Percentiles rank a stretch among this genome's conserved stretches.
phyloP scores from a whole-genome alignment of 331 rosid genomes.

The Phaseolus coccineus region DNA sequence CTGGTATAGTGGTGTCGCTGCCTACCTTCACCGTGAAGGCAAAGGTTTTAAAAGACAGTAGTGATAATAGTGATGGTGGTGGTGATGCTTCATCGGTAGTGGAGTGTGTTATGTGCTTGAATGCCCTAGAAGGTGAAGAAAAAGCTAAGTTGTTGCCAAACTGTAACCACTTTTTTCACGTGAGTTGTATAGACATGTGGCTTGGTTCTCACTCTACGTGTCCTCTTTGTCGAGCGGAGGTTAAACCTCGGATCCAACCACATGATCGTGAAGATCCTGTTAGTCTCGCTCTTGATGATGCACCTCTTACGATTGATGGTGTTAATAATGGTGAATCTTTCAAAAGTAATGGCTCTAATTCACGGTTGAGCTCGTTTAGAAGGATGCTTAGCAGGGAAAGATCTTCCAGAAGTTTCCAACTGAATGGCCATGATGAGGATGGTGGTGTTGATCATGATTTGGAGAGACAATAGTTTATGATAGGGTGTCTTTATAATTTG shows the following conservation, averaged over 20 bases:
- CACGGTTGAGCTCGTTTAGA: constrained; percentile 59
- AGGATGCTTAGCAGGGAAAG: constrained; percentile 66
- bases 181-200: constrained; percentile 52
- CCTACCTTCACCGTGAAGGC: constrained; percentile 35
- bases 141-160: constrained; percentile 46
- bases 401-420: constrained; percentile 54
- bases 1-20: not conserved
- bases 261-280: constrained; percentile 58
- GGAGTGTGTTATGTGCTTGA: constrained; percentile 66
- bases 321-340: not conserved
- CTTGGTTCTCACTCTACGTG: constrained; percentile 43
- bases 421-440: constrained; percentile 20
- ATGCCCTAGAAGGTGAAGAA: constrained; percentile 36
- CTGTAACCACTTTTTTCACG: constrained; percentile 51
- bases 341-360: constrained; percentile 33
- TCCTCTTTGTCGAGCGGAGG: constrained; percentile 53
- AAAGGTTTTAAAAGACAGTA: not conserved
- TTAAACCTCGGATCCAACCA: constrained; percentile 46
- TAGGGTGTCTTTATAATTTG: not conserved
- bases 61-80: too few species aligned
- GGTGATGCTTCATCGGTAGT: not conserved
- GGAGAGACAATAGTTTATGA: constrained; percentile 57
- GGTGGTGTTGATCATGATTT: constrained; percentile 54
- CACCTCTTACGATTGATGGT: too few species aligned
- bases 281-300: not conserved